Conservation (phyloP, 371 early-diverging fungal species). For the Saksenaea vasiformis region DNA sequence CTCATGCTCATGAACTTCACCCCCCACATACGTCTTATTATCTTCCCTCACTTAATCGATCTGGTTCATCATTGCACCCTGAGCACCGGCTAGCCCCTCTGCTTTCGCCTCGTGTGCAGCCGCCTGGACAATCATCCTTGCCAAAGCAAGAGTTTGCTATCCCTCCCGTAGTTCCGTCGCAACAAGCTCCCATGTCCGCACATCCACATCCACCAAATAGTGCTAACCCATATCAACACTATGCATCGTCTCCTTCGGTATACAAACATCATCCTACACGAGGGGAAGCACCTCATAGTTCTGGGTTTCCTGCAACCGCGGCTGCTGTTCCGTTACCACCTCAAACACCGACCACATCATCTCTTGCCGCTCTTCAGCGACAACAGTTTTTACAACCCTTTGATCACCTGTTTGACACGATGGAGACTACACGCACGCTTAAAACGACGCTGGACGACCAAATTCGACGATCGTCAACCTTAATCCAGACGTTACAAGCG, state of each 20-base stretch:
- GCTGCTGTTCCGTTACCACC: conserved; percentile 22
- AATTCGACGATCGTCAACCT: conserved; percentile 69
- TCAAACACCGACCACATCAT: conserved; percentile 33
- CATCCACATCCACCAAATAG: conserved; percentile 12
- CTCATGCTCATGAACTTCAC: conserved; percentile 12
- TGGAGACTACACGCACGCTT: conserved; percentile 59
- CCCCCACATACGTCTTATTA: conserved; percentile 8
- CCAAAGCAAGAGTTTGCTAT: conserved; percentile 45
- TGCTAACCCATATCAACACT: neutral
- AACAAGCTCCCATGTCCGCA: conserved; percentile 38
- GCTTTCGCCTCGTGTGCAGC: conserved; percentile 29
- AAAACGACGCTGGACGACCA: conserved; percentile 73
- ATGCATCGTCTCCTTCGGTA: conserved; percentile 6
- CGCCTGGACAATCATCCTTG: conserved; percentile 12
- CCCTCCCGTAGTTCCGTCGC: conserved; percentile 53
- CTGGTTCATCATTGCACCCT: conserved; percentile 14
- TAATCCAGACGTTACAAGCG: conserved; percentile 78
- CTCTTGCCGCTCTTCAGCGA: conserved; percentile 35
- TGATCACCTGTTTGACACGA: conserved; percentile 61
- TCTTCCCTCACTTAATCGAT: conserved; percentile 25
- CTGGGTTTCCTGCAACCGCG: conserved; percentile 12
- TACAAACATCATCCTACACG: conserved; percentile 20
- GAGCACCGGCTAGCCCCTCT: conserved; percentile 34
- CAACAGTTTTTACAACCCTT: conserved; percentile 58
- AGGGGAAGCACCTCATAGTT: neutral